Conservation (phyloP, 177 flowering plant species). For the Vitis hybrid region DNA sequence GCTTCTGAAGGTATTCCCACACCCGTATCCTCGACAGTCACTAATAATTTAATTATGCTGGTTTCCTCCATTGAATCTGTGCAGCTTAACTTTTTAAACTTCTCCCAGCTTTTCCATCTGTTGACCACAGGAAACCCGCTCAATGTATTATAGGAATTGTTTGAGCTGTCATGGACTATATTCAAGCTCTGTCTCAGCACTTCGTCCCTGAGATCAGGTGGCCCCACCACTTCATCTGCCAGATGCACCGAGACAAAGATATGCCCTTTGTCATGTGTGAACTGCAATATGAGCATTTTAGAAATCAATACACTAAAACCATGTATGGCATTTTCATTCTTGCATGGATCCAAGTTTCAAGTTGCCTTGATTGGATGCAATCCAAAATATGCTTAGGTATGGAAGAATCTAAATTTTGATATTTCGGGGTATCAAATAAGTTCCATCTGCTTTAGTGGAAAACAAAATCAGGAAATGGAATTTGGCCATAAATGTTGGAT, state of each 20-base stretch:
- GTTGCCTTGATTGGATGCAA: no score
- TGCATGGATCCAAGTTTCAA: no score
- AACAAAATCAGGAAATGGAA: background rate
- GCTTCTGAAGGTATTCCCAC: conserved; percentile 76
- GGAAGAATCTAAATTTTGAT: no score
- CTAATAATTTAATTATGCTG: conserved; percentile 49
- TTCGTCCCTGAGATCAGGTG: conserved; percentile 32
- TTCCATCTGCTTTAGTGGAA: background rate
- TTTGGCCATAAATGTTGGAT: background rate
- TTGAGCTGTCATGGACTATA: conserved; percentile 23
- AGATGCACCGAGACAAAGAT: conserved; percentile 82
- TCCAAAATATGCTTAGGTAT: no score
- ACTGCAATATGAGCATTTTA: conserved; percentile 47
- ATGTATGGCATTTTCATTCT: background rate
- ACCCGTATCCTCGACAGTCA: conserved; percentile 94
- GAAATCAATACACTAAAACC: conserved; percentile 1
- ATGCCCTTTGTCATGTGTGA: conserved; percentile 77
- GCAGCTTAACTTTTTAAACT: conserved; percentile 39
- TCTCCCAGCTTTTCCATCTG: conserved; percentile 78
- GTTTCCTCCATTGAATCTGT: conserved; percentile 27
- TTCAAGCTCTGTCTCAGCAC: conserved; percentile 42
- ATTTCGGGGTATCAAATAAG: no score
- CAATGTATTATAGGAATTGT: conserved; percentile 43
- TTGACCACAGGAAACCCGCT: conserved; percentile 83
- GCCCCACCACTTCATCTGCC: conserved; percentile 53